Conservation (phyloP, 2,329 filamentous ascomycete species). For the Fusarium napiforme region DNA sequence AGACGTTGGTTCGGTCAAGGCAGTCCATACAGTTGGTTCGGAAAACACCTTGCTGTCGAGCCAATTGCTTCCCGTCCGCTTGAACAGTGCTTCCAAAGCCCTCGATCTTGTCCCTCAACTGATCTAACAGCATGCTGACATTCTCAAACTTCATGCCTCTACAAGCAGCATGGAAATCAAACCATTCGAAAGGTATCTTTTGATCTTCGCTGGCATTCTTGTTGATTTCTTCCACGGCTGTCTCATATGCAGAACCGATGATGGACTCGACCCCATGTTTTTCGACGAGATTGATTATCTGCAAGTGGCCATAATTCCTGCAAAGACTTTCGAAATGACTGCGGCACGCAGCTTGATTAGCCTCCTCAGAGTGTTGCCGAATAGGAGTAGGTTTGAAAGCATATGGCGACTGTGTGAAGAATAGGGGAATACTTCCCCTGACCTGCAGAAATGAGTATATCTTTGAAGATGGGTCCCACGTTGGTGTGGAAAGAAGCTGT, state of each 20-base stretch:
- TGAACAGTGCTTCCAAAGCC: slow-evolving; percentile 77
- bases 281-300: slow-evolving; percentile 87
- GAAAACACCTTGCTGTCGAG: slow-evolving; percentile 78
- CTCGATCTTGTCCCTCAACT: slow-evolving; percentile 73
- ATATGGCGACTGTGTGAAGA: slow-evolving; percentile 95
- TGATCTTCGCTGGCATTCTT: slow-evolving; percentile 62
- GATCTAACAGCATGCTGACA: slow-evolving; percentile 81
- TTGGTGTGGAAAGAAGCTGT: slow-evolving; percentile 82
- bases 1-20: slow-evolving; percentile 93
- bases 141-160: slow-evolving; percentile 99
- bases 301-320: slow-evolving; percentile 78
- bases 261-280: slow-evolving; percentile 84
- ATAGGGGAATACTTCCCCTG: slow-evolving; percentile 90
- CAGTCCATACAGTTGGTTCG: slow-evolving; percentile 99
- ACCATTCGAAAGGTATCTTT: slow-evolving; percentile 82
- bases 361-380: slow-evolving; percentile 81
- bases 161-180: slow-evolving; percentile 93
- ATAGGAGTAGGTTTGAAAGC: slow-evolving; percentile 88
- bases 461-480: slow-evolving; percentile 70
- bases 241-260: slow-evolving; percentile 82
- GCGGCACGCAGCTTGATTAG: slow-evolving; percentile 81
- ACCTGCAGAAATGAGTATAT: slow-evolving; percentile 88
- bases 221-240: slow-evolving; percentile 74
- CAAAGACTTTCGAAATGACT: slow-evolving; percentile 80
- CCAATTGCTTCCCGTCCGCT: slow-evolving; percentile 54